Percentiles rank a stretch among this genome's conserved stretches.
Conservation (phyloP, 306 rosid genomes). For the Sphenostylis stenocarpa region DNA sequence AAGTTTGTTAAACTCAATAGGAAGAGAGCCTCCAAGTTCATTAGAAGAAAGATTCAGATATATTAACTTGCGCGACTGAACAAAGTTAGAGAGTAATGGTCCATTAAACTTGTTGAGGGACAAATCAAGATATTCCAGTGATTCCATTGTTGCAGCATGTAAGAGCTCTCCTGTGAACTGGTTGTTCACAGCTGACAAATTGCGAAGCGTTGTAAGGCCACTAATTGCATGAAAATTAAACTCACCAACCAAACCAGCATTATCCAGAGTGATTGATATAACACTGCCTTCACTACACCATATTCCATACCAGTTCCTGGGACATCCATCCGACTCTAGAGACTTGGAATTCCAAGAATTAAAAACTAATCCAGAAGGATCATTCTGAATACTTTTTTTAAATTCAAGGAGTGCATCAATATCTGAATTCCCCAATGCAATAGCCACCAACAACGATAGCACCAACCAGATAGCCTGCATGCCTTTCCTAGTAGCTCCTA, state of each 20-base stretch:
- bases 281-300: slow-evolving; percentile 58
- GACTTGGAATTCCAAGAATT: slow-evolving; percentile 71
- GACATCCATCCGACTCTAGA: slow-evolving; percentile 71
- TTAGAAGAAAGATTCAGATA: slow-evolving; percentile 70
- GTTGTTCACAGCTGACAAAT: slow-evolving; percentile 66
- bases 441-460: slow-evolving; percentile 40
- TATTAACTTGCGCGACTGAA: slow-evolving; percentile 39
- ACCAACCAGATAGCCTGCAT: slow-evolving; percentile 67
- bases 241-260: slow-evolving; percentile 66
- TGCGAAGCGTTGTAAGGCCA: slow-evolving; percentile 61
- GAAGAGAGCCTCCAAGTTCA: slow-evolving; percentile 56
- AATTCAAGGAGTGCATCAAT: slow-evolving; percentile 65
- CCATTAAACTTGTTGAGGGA: slow-evolving; percentile 64
- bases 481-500: slow-evolving; percentile 47
- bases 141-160: slow-evolving; percentile 42
- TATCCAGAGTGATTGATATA: slow-evolving; percentile 53
- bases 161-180: slow-evolving; percentile 57
- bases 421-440: slow-evolving; percentile 62
- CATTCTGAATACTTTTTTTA: slow-evolving; percentile 60
- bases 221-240: slow-evolving; percentile 55
- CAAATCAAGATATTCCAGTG: slow-evolving; percentile 64
- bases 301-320: slow-evolving; percentile 69
- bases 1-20: slow-evolving; percentile 55
- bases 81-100: slow-evolving; percentile 41
- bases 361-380: slow-evolving; percentile 57